Conservation (phyloP, 108 stramenopile genomes). For the Aureococcus anophagefferens region DNA sequence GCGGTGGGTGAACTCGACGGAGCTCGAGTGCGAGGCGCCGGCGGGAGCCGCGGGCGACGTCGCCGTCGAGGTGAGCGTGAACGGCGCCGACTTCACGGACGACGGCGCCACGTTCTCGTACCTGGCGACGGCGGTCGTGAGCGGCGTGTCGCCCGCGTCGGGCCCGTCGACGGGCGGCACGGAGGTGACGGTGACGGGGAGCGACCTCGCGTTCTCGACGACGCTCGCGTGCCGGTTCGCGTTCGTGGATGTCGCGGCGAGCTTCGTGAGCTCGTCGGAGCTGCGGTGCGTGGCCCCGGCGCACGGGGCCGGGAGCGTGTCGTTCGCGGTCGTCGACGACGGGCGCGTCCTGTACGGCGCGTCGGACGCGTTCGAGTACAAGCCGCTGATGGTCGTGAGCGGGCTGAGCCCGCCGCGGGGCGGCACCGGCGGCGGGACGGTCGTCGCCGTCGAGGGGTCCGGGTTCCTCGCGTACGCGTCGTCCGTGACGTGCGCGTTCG, state of each 20-base stretch:
- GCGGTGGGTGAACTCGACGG: constrained; percentile 6
- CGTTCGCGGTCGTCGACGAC: neutral
- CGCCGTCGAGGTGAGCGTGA: constrained; percentile 6
- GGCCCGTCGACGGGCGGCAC: constrained; percentile 2
- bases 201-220: neutral
- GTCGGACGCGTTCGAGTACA: neutral
- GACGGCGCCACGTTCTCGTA: constrained; percentile 9
- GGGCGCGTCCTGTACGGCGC: neutral
- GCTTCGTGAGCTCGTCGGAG: neutral
- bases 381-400: neutral
- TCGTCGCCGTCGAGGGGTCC: constrained; percentile 16
- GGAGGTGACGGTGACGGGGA: neutral
- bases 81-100: constrained; percentile 10
- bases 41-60: constrained; percentile 1
- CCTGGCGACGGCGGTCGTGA: constrained; percentile 5
- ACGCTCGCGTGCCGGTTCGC: constrained; percentile 5
- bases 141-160: constrained; percentile 12
- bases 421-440: constrained; percentile 17
- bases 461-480: constrained; percentile 1
- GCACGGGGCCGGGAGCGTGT: neutral
- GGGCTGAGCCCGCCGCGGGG: constrained; percentile 19
- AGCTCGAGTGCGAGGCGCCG: constrained; percentile 17
- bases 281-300: constrained; percentile 3
- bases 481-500: constrained; percentile 17
- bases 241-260: neutral